phyloP scores from a whole-genome alignment of 2,329 filamentous ascomycete species.

The Hypomyces rosellus region DNA sequence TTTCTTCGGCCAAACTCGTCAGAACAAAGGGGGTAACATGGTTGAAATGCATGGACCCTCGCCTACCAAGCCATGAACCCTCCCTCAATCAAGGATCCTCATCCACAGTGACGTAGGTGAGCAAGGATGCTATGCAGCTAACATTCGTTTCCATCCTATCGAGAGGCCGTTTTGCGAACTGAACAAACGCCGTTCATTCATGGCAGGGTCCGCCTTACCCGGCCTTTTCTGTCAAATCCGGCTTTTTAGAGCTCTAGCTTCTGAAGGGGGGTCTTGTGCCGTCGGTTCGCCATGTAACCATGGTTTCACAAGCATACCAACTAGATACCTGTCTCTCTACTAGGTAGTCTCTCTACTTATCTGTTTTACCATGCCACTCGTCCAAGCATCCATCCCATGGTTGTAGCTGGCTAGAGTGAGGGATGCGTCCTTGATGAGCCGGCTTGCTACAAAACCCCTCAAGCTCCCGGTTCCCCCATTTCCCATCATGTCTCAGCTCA shows the following conservation, averaged over 20 bases:
- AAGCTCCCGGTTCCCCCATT: neutral
- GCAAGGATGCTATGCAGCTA: constrained; percentile 8
- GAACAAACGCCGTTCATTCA: constrained; percentile 4
- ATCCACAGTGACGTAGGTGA: constrained; percentile 10
- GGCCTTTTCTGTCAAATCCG: neutral
- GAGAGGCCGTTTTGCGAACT: constrained; percentile 1
- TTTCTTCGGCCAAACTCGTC: too few relatives aligned
- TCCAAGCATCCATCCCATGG: too few relatives aligned
- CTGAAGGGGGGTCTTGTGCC: neutral
- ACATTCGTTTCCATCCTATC: constrained; percentile 8
- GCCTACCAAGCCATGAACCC: constrained; percentile 1
- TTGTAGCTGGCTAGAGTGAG: too few relatives aligned
- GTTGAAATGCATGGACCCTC: too few relatives aligned
- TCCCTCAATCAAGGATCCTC: constrained; percentile 3
- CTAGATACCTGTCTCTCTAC: too few relatives aligned
- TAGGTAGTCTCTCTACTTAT: too few relatives aligned
- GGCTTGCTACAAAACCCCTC: constrained; percentile 6
- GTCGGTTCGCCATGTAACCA: constrained; percentile 8
- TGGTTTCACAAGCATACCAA: constrained; percentile 3
- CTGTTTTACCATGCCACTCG: too few relatives aligned
- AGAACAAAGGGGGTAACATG: too few relatives aligned
- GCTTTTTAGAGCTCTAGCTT: neutral
- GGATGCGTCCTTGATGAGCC: too few relatives aligned
- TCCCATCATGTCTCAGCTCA: too few relatives aligned
- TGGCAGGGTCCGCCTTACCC: constrained; percentile 5